Evolutionary conservation across 805 yeast species (phyloP).

Genomic region (Candida takata): DNA sequence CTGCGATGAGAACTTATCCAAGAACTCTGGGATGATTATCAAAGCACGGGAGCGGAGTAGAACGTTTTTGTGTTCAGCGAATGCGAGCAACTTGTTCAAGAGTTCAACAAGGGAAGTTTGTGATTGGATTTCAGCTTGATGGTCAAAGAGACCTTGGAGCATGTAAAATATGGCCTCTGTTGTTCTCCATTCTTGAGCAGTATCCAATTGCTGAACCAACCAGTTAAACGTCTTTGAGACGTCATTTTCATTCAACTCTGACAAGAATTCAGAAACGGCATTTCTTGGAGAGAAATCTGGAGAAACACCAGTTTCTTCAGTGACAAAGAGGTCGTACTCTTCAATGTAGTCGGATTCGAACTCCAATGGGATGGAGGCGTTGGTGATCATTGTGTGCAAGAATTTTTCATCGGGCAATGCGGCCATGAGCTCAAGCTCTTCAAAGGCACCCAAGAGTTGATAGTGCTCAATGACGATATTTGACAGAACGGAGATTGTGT

Average conservation of each 20-base stretch:
- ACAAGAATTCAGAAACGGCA: conserved; percentile 48
- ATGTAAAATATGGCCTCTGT: conserved; percentile 43
- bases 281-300: conserved; percentile 52
- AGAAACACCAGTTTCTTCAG: conserved; percentile 67
- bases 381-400: conserved; percentile 12
- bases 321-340: conserved; percentile 65
- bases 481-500: conserved; percentile 12
- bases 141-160: conserved; percentile 42
- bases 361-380: conserved; percentile 21
- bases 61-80: conserved; percentile 21
- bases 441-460: conserved; percentile 26
- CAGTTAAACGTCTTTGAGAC: conserved; percentile 19
- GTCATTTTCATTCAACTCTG: conserved; percentile 40
- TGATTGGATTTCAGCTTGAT: conserved; percentile 25
- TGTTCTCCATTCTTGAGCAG: conserved; percentile 30
- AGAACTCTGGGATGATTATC: conserved; percentile 46
- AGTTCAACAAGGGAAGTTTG: conserved; percentile 16
- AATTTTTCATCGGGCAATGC: background rate
- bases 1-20: conserved; percentile 41
- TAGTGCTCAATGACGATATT: conserved; percentile 28
- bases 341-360: conserved; percentile 41
- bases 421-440: conserved; percentile 5
- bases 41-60: conserved; percentile 44
- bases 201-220: conserved; percentile 3
- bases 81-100: conserved; percentile 6